These are phyloP conservation scores for Noccaea bulbosa DNA, from an alignment of 345 rosid genomes.

Conservation along the genomic window DNA sequence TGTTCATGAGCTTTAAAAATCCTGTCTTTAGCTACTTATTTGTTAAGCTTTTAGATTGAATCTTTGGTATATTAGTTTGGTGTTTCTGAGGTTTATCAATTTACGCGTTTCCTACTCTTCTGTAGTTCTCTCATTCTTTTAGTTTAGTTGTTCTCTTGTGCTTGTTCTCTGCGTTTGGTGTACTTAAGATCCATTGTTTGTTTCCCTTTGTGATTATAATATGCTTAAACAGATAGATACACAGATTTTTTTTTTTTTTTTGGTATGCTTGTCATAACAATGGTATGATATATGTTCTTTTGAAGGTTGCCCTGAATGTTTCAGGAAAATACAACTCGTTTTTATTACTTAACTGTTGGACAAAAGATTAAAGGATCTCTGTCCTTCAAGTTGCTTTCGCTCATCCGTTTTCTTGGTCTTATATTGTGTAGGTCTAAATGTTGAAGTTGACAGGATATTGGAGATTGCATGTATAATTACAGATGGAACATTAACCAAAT, in stretches of 20 bases:
- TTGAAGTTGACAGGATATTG: constrained; percentile 80
- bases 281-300: constrained; percentile 1
- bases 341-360: no score
- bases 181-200: neutral
- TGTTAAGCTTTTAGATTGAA: neutral
- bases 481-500: constrained; percentile 70
- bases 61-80: neutral
- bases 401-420: constrained; percentile 19
- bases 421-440: constrained; percentile 65
- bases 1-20: neutral
- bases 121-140: no score
- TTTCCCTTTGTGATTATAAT: neutral
- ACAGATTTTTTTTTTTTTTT: neutral
- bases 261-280: no score
- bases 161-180: neutral
- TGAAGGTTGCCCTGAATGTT: neutral
- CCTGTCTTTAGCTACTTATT: constrained; percentile 1
- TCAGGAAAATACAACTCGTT: neutral
- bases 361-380: neutral
- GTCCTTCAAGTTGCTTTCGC: neutral
- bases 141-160: no score
- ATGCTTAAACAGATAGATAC: no score
- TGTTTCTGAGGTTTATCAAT: neutral
- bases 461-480: constrained; percentile 97
- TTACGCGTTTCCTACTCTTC: no score